A percentile compares a stretch with the other conserved stretches of the same genome.
Conservation (phyloP, 208 protist genomes). For the Lotmaria passim region DNA sequence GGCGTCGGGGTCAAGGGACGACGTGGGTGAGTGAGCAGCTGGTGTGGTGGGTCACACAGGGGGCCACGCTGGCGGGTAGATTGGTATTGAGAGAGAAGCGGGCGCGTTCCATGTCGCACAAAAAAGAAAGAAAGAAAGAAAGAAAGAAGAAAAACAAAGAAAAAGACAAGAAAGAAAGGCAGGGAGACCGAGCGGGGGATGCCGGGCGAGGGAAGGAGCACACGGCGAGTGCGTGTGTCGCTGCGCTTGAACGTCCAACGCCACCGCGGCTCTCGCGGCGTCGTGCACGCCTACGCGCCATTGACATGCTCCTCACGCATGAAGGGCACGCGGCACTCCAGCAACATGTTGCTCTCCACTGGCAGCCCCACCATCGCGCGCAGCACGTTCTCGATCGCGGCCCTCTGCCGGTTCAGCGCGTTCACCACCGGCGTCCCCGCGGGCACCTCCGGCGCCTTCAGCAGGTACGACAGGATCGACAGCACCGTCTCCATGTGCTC, state of each 20-base stretch:
- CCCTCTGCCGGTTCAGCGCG: slow-evolving; percentile 96
- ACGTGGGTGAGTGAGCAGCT: too few relatives aligned
- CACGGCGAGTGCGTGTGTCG: not conserved
- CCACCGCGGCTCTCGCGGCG: not conserved
- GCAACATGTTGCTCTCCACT: slow-evolving; percentile 95
- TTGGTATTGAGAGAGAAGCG: slow-evolving; percentile 28
- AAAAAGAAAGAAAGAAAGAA: slow-evolving; percentile 1
- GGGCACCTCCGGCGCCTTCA: slow-evolving; percentile 97
- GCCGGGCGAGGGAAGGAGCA: not conserved
- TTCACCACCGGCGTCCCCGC: slow-evolving; percentile 97
- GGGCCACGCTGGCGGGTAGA: too few relatives aligned
- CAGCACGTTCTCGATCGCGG: slow-evolving; percentile 96
- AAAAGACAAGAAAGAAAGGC: slow-evolving; percentile 1
- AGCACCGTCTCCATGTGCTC: slow-evolving; percentile 94
- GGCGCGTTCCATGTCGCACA: slow-evolving; percentile 7
- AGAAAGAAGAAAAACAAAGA: not conserved
- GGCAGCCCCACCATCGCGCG: slow-evolving; percentile 95
- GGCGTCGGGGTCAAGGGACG: too few relatives aligned
- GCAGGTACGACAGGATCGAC: slow-evolving; percentile 95
- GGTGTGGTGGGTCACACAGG: slow-evolving; percentile 28
- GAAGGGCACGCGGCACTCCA: slow-evolving; percentile 93
- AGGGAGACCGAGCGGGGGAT: not conserved
- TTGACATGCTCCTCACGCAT: slow-evolving; percentile 45
- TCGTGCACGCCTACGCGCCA: slow-evolving; percentile 14
- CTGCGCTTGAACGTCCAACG: not conserved